Evolutionary conservation across 345 rosid species (phyloP), one percentile per base, ranked within the genome.

Genomic region (Eucalyptus albens): DNA sequence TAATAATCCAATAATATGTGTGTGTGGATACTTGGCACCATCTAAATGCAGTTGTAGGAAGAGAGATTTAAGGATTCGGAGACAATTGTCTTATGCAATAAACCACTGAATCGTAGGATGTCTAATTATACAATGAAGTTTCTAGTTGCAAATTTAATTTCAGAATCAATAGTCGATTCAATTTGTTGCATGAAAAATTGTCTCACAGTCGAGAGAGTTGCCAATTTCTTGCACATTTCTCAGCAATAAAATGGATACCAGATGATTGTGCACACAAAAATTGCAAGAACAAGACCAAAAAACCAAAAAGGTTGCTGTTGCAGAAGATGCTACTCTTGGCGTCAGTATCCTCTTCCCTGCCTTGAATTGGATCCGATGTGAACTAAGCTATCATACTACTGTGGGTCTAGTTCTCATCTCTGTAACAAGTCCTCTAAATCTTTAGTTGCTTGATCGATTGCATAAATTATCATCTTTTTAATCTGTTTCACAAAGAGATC

Each of bases 381-480:
- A 37, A 33, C 10, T 69, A 19, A 69, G 37, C 42, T 33, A 72
- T 17, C 44, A 19, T 72, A 9, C 26, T 72, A 33, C 26, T 72
- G 82, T 33, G 22, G 26, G 11, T 69, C 81, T 69, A 40, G 42
- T 69, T 17, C 81, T 69, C 81, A 69, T 33, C 31, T 62, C 81
- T 7, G 3, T 33, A 45, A 87, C 80, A 77, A 89, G 80, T 47
- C 87, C 87, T 87, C 82, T 19, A 89, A 82, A 59, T 89, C 91
- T 56, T 87, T 81, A 27, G 87, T 62, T n/a, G 90, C 94, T 89
- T 94, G 65, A 5, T 93, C 94, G 14, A 93, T 88, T 50, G 95
- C 99, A 59, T 94, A 94, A 14, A 97, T 88, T 37, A 94, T 92
- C 98, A 97, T 97, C 91, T 97, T 97, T 94, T 95, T 96, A 72